Conservation (phyloP, 176 grass and related monocot genomes). For the Oryza rufipogon region DNA sequence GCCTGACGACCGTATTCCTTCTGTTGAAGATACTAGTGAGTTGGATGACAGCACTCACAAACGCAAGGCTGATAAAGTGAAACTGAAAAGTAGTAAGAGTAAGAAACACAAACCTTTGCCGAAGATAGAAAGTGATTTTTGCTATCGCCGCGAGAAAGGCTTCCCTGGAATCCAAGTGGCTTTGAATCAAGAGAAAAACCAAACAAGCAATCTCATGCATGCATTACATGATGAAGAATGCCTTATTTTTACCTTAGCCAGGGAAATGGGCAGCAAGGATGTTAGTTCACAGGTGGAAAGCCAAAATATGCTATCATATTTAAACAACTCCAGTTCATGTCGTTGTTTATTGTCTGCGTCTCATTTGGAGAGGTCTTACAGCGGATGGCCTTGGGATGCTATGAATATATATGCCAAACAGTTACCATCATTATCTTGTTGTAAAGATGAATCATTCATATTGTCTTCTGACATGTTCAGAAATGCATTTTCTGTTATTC, state of each 20-base stretch:
- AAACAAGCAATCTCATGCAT: slow-evolving; percentile 34
- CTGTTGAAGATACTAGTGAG: slow-evolving; percentile 27
- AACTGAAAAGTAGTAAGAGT: slow-evolving; percentile 46
- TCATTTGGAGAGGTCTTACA: slow-evolving; percentile 53
- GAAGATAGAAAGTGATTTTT: slow-evolving; percentile 59
- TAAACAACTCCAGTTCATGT: slow-evolving; percentile 45
- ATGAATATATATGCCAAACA: slow-evolving; percentile 57
- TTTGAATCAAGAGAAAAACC: slow-evolving; percentile 57
- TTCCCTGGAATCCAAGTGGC: slow-evolving; percentile 80
- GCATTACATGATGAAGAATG: slow-evolving; percentile 45
- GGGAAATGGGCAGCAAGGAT: slow-evolving; percentile 40
- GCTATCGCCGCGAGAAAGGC: slow-evolving; percentile 81
- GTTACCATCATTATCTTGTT: slow-evolving; percentile 41
- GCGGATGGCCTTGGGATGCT: slow-evolving; percentile 78
- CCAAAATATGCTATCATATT: background rate
- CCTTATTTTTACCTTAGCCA: slow-evolving; percentile 48
- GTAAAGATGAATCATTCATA: slow-evolving; percentile 34
- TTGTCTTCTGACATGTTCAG: slow-evolving; percentile 72
- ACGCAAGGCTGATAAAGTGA: slow-evolving; percentile 47
- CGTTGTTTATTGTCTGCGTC: slow-evolving; percentile 45
- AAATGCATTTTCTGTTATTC: slow-evolving; percentile 69
- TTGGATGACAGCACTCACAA: slow-evolving; percentile 47
- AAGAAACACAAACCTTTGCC: slow-evolving; percentile 72
- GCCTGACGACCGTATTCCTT: slow-evolving; percentile 42
- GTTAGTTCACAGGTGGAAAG: slow-evolving; percentile 38